Evolutionary conservation across 164 flowering plant genomes (phyloP).

Genomic region (Piper betle): DNA sequence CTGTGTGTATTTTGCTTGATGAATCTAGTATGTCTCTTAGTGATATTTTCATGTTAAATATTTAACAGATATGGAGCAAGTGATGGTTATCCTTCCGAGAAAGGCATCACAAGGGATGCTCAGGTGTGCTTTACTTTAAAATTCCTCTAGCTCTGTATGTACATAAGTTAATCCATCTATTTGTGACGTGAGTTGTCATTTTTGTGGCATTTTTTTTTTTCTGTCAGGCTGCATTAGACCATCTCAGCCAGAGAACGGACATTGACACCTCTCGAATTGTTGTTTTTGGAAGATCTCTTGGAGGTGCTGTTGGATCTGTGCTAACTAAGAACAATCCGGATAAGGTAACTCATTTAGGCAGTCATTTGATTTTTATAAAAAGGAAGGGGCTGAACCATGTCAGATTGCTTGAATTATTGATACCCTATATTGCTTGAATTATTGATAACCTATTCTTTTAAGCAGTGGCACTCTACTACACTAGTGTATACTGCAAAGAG

Average conservation of each 20-base stretch:
- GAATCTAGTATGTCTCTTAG: background rate
- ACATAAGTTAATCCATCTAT: background rate
- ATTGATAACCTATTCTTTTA: too few relatives aligned
- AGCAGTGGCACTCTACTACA: too few relatives aligned
- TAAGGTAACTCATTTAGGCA: conserved; percentile 36
- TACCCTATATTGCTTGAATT: too few relatives aligned
- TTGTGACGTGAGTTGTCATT: background rate
- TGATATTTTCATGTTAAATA: conserved; percentile 1
- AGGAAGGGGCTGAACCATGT: too few relatives aligned
- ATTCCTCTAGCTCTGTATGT: background rate
- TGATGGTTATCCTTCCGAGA: conserved; percentile 94
- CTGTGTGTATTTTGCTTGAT: background rate
- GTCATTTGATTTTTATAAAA: too few relatives aligned
- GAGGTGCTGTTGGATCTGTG: conserved; percentile 95
- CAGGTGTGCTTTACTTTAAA: conserved; percentile 36
- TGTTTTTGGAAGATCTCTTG: conserved; percentile 97
- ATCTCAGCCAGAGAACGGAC: conserved; percentile 75
- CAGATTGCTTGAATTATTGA: too few relatives aligned
- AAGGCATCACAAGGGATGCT: conserved; percentile 83
- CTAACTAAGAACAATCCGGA: conserved; percentile 86
- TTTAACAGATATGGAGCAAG: conserved; percentile 80
- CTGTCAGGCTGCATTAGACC: conserved; percentile 87
- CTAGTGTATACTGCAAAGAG: too few relatives aligned
- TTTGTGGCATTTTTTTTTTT: background rate
- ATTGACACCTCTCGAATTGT: conserved; percentile 82